phyloP scores from a whole-genome alignment of 1,139 yeast species.

The Yamadazyma songkhlaensis region DNA sequence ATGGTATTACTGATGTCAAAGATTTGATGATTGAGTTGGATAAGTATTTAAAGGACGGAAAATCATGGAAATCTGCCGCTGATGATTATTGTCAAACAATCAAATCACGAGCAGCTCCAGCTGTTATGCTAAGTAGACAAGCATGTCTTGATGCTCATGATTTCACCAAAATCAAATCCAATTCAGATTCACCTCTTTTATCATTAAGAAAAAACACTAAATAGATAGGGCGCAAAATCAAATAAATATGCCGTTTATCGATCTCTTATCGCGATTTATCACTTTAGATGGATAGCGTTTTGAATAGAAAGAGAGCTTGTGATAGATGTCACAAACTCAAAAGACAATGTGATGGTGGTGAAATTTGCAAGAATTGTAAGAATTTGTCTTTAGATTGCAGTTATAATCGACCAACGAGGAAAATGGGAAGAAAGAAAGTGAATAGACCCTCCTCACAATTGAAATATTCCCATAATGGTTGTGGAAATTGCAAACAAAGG shows the following conservation, averaged over 20 bases:
- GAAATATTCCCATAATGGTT: constrained; percentile 43
- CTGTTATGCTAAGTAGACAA: constrained; percentile 18
- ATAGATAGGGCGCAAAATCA: not conserved
- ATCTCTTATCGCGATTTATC: too few species aligned
- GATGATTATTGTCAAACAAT: constrained; percentile 12
- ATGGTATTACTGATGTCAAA: constrained; percentile 19
- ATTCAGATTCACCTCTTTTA: constrained; percentile 17
- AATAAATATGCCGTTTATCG: too few species aligned
- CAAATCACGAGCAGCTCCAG: constrained; percentile 16
- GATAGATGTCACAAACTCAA: constrained; percentile 19
- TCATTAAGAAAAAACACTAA: constrained; percentile 16
- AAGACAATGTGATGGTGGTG: constrained; percentile 13
- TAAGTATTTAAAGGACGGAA: constrained; percentile 3
- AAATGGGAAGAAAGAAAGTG: constrained; percentile 15
- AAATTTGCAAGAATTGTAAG: constrained; percentile 14
- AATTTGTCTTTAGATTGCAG: constrained; percentile 9
- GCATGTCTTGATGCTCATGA: constrained; percentile 22
- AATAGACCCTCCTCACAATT: not conserved
- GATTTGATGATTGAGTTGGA: constrained; percentile 14
- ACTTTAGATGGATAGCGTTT: not conserved
- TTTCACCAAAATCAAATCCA: constrained; percentile 14
- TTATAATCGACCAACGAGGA: constrained; percentile 11
- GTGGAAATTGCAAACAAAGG: constrained; percentile 57
- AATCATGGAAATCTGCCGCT: constrained; percentile 14
- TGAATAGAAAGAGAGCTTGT: constrained; percentile 13